Conservation (phyloP, 495 filamentous ascomycete species). For the Penicillium canescens region DNA sequence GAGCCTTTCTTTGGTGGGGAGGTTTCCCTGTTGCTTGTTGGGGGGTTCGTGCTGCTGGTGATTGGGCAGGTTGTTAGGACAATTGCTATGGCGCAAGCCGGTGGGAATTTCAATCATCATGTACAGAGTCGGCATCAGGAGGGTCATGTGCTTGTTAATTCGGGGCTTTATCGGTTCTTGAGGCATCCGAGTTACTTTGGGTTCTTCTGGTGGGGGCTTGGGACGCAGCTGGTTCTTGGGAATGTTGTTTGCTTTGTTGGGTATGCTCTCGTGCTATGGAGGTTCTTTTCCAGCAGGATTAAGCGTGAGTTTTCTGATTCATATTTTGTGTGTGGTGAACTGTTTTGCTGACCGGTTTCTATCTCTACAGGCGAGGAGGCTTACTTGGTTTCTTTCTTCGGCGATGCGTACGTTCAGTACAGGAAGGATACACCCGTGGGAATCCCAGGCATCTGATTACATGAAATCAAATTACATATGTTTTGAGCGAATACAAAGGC, state of each 20-base stretch:
- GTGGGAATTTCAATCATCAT: conserved; percentile 87
- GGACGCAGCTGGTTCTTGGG: conserved; percentile 86
- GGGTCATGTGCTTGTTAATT: conserved; percentile 76
- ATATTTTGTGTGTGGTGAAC: neutral
- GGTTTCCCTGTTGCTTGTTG: conserved; percentile 28
- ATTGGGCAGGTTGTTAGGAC: conserved; percentile 73
- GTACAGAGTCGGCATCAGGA: conserved; percentile 67
- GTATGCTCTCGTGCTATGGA: conserved; percentile 77
- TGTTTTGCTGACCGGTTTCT: conserved; percentile 1
- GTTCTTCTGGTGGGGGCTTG: conserved; percentile 97
- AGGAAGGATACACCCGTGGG: conserved; percentile 63
- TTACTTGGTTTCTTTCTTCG: conserved; percentile 78
- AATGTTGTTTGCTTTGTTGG: conserved; percentile 75
- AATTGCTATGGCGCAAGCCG: conserved; percentile 84
- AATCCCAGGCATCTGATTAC: conserved; percentile 66
- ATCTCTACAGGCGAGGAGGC: conserved; percentile 66
- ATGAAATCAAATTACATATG: neutral
- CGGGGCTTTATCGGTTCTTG: conserved; percentile 62
- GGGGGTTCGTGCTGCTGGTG: conserved; percentile 64
- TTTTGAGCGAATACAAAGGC: neutral
- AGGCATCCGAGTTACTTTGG: conserved; percentile 95
- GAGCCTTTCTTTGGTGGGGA: conserved; percentile 12
- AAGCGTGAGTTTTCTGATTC: conserved; percentile 47
- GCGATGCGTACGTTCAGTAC: conserved; percentile 76
- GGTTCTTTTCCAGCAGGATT: conserved; percentile 77